Evolutionary conservation across 2,329 filamentous ascomycete genomes (phyloP), one percentile per base, ranked within the genome.

Genomic region (Nothopassalora personata): DNA sequence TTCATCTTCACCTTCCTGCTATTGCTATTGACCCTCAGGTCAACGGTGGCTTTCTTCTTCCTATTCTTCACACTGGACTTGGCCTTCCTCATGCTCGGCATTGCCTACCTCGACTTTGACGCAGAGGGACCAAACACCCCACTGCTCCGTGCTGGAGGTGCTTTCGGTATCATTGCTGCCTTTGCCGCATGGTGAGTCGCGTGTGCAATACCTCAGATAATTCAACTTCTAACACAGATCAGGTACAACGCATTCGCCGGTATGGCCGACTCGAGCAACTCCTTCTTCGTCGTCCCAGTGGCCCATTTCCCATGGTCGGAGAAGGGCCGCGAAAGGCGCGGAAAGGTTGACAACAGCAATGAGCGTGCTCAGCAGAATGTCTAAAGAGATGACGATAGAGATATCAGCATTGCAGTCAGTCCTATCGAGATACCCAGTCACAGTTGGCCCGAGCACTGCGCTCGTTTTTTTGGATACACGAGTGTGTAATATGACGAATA

Each of bases 221-320:
- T 10, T 33, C 48, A 30, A 39, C 43, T 19, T 18, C 52, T 59
- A 23, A 57, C 53, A 31, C n/a, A 36, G 52, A 34, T 36, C 55
- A 66, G 66, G 66, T 82, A 82, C 70, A 81, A 81, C 60, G 79
- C 79, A 3, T 72, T 81, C 9, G 80, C 80, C 48, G 80, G 80
- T 78, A 77, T 82, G 61, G 79, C 79, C n/a, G 80, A 83, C 68
- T 75, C 74, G 60, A 77, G 74, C 60, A 82, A 83, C 74, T 80
- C 90, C 80, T 96, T 96, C 86, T 94, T 96, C 81, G 82, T 94
- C 74, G 85, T 96, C 62, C 93, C 92, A 54, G 91, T 97, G 64
- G 87, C 89, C 69, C 91, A 96, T 81, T 95, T 97, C 82, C 93
- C 92, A 56, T 97, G 93, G 93, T 93, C 89, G 39, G 87, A 89